phyloP scores from a whole-genome alignment of 2,329 filamentous ascomycete genomes.

The Colletotrichum lini region DNA sequence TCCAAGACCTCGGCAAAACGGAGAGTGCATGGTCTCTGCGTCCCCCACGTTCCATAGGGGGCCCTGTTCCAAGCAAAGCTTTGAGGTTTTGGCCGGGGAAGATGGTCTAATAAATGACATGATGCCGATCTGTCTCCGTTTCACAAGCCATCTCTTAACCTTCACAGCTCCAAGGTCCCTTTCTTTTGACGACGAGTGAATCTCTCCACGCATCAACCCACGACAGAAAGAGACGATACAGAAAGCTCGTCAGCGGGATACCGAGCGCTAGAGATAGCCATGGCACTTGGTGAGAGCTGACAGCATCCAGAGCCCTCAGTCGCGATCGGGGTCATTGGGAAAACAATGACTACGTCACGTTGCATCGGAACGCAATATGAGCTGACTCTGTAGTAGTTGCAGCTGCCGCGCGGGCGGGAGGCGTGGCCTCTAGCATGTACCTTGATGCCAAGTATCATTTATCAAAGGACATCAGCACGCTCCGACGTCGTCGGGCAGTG shows the following conservation, averaged over 20 bases:
- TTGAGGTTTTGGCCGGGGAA: background rate
- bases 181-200: too few relatives aligned
- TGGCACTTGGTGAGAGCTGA: constrained; percentile 25
- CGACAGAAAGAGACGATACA: background rate
- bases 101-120: background rate
- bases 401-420: constrained; percentile 55
- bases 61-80: constrained; percentile 8
- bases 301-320: background rate
- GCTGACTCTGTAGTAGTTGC: constrained; percentile 48
- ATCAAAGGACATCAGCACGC: constrained; percentile 68
- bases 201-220: background rate
- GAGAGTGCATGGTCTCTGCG: background rate
- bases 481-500: constrained; percentile 55
- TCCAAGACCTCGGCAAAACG: constrained; percentile 7
- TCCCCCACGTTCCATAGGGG: constrained; percentile 22
- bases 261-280: background rate
- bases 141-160: background rate
- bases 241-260: background rate
- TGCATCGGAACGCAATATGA: too few relatives aligned
- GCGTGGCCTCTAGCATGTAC: constrained; percentile 56
- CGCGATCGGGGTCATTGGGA: background rate
- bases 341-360: background rate
- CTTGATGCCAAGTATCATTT: constrained; percentile 80
- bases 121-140: background rate
- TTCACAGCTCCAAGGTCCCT: background rate